These are phyloP conservation scores for Trichoderma arundinaceum DNA, from an alignment of 2,329 filamentous ascomycete genomes.

Conservation along the genomic window DNA sequence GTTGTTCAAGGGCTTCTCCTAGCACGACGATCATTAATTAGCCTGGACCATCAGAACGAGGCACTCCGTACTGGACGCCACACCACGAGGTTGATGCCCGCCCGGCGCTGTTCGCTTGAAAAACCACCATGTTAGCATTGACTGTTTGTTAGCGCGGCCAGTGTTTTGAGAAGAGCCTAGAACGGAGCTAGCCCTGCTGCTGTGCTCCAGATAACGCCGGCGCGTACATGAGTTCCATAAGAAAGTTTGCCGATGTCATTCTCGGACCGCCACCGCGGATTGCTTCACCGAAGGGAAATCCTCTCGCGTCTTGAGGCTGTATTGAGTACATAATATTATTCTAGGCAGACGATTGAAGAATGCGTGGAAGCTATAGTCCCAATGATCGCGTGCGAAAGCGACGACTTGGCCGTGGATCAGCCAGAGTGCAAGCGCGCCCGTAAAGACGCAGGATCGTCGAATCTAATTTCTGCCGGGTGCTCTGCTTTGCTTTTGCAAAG, in stretches of 20 bases:
- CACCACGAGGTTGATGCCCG: slow-evolving; percentile 28
- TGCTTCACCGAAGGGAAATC: slow-evolving; percentile 18
- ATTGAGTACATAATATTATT: background rate
- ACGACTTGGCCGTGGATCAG: too few species aligned
- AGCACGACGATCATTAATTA: slow-evolving; percentile 32
- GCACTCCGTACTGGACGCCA: slow-evolving; percentile 25
- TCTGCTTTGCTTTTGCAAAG: too few species aligned
- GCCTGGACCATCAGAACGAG: slow-evolving; percentile 19
- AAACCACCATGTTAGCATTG: slow-evolving; percentile 16
- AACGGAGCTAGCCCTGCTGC: slow-evolving; percentile 25
- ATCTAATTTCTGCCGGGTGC: too few species aligned
- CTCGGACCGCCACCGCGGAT: slow-evolving; percentile 18
- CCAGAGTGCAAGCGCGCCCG: too few species aligned
- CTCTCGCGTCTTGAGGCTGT: background rate
- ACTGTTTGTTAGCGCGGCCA: slow-evolving; percentile 13
- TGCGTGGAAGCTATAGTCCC: background rate
- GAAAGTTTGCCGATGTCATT: slow-evolving; percentile 28
- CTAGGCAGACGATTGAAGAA: background rate
- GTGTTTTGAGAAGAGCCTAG: slow-evolving; percentile 24
- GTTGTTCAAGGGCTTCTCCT: slow-evolving; percentile 23
- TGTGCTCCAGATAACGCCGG: slow-evolving; percentile 28
- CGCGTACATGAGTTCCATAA: slow-evolving; percentile 18
- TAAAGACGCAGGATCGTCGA: too few species aligned
- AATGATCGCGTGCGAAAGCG: too few species aligned
- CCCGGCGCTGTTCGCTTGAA: slow-evolving; percentile 2